Evolutionary conservation across 768 basidiomycete species (phyloP), one percentile per base, ranked within the genome.

Genomic region (Lanmaoa rubissima): DNA sequence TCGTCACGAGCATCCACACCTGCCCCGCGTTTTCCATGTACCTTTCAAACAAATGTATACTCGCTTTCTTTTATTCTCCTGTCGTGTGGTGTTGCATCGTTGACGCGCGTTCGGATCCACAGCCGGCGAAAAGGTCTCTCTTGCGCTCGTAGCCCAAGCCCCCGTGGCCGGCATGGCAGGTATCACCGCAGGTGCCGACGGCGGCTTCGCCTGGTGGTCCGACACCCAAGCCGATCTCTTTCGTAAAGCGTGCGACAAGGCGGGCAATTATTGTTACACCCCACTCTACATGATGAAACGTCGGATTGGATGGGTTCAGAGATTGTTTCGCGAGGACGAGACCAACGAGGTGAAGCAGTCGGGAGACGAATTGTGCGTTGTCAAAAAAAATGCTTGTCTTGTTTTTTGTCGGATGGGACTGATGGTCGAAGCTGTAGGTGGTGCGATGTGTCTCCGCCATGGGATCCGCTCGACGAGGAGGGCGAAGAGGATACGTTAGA

Each of bases 1-100:
- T 76, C 50, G 74, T 76, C 51, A 76, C 75, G 0, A 64, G 58
- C 52, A 34, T 62, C 0, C 57, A 75, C 49, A 12, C 58, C 5
- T 76, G 72, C 47, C 73, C 73, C 12, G 75, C 74, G 1, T 68
- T 61, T 26, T 68, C 65, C 47, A 66, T 74, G 65, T 76, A 71
- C 19, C 59, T 73, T 31, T 71, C 69, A 32, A 58, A 69, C 48
- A 73, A 67, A 42, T 55, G 65, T 66, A 34, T n/a, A 10, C 19
- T 13, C 13, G 2, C 2, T 28, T 28, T 28, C 28, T 6, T 6
- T 28, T 28, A 5, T 28, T 24, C 5, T 0, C 5, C 21, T 48
- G 1, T 5, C 21, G 11, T 11, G 9, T 31, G 36, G 6, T 11
- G 0, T 19, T 11, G 6, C 31, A 8, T 40, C 17, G 4, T 9